Evolutionary conservation across 2,329 filamentous ascomycete genomes (phyloP), one percentile per base, ranked within the genome.

Genomic region (Fusarium annulatum): DNA sequence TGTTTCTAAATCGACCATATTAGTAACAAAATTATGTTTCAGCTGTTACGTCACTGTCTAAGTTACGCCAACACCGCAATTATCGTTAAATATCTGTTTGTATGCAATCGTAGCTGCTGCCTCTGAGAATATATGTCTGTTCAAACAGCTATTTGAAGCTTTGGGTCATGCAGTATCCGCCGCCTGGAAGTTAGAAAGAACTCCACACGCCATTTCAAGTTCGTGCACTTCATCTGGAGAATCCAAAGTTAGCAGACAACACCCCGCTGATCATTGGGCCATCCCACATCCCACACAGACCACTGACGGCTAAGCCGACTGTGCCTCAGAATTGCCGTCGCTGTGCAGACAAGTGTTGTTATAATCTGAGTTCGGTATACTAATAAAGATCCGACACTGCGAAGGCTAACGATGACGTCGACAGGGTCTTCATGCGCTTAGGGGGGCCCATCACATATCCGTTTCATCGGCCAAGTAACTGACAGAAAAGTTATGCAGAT

Each of bases 301-400:
- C 71, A 76, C 62, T 64, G 61, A 72, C 75, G 75, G 75, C 72
- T 57, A 69, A 56, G 68, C 75, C 75, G 75, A 66, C 73, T 74
- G 61, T 77, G 69, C 67, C 73, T 74, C 64, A 65, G 51, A 56
- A 71, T 52, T 77, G 61, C 67, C 62, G 59, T 74, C 41, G 48
- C 49, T 38, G 41, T 56, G 18, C 23, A 49, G 38, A 34, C 16
- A 48, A 36, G 48, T 55, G 10, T 43, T 62, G 59, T 69, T 71
- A 61, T 48, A 66, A 23, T 46, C 34, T 42, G 21, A 56, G 45
- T 64, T 65, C 55, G 46, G 42, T 55, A 65, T 61, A 55, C 39
- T 62, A 56, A 65, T 48, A 59, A 69, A 62, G 62, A 61, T 48
- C 66, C 60, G 58, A 52, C 45, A 68, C 58, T 49, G 30, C 23